These are phyloP conservation scores for Baorangia bicolor DNA, from an alignment of 768 basidiomycete genomes.

Conservation along the genomic window DNA sequence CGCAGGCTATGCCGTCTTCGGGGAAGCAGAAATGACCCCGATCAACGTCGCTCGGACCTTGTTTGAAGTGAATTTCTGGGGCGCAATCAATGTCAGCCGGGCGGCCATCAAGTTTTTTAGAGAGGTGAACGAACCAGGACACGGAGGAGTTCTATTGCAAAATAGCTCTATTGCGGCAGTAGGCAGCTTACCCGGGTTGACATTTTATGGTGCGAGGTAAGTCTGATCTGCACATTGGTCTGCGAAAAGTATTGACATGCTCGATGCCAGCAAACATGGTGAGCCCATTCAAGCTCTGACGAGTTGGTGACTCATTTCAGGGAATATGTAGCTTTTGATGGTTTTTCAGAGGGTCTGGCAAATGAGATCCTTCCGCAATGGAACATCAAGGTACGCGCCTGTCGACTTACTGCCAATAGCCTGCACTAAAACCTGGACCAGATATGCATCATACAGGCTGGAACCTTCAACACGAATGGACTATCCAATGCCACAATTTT, in stretches of 20 bases:
- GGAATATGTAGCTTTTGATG: slow-evolving; percentile 31
- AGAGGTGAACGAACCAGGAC: slow-evolving; percentile 33
- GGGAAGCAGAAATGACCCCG: slow-evolving; percentile 25
- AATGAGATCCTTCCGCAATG: slow-evolving; percentile 41
- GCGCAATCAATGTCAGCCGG: slow-evolving; percentile 26
- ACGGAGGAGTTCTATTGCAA: slow-evolving; percentile 37
- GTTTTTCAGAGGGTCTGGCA: slow-evolving; percentile 32
- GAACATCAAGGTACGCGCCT: slow-evolving; percentile 34
- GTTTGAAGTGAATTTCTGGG: slow-evolving; percentile 33
- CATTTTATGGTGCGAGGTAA: slow-evolving; percentile 22
- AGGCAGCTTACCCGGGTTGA: slow-evolving; percentile 3
- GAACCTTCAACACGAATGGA: slow-evolving; percentile 13
- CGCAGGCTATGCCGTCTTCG: slow-evolving; percentile 13
- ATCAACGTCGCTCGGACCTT: slow-evolving; percentile 16
- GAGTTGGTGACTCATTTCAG: background rate
- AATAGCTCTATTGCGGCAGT: slow-evolving; percentile 34
- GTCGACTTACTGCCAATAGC: too few relatives aligned
- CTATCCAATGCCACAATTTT: background rate
- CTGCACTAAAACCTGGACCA: background rate
- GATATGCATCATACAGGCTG: slow-evolving; percentile 22
- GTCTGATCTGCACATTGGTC: background rate
- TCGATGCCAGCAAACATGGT: slow-evolving; percentile 18
- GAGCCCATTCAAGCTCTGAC: background rate
- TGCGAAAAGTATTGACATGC: slow-evolving; percentile 4
- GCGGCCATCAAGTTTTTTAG: slow-evolving; percentile 33